phyloP scores from a whole-genome alignment of 2,329 filamentous ascomycete genomes.

The Exophiala sideris region DNA sequence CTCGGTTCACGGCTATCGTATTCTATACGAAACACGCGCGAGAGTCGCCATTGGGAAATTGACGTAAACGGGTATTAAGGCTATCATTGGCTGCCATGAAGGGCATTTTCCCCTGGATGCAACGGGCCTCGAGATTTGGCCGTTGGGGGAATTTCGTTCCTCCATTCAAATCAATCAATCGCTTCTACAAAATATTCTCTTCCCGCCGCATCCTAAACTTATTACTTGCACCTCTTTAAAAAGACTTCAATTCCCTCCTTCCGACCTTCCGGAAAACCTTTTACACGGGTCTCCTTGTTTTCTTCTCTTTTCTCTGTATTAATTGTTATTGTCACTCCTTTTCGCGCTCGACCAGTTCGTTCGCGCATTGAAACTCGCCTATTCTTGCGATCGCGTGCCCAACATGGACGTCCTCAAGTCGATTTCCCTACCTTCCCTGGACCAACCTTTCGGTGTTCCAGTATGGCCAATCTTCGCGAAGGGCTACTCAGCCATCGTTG shows the following conservation, averaged over 20 bases:
- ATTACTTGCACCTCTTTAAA: neutral
- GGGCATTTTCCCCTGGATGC: neutral
- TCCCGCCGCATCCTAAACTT: slow-evolving; percentile 1
- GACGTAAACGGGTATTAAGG: slow-evolving; percentile 15
- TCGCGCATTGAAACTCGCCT: slow-evolving; percentile 12
- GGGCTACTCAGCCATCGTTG: slow-evolving; percentile 70
- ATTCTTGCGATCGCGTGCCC: slow-evolving; percentile 6
- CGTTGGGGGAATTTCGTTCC: neutral
- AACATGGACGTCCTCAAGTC: slow-evolving; percentile 22
- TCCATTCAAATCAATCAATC: neutral
- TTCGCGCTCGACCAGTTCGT: slow-evolving; percentile 27
- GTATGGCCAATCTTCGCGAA: slow-evolving; percentile 95
- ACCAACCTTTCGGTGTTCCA: slow-evolving; percentile 84
- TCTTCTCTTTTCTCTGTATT: slow-evolving; percentile 4
- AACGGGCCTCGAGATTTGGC: neutral
- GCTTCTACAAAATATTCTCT: neutral
- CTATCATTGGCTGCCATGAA: too few relatives aligned
- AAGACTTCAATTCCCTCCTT: slow-evolving; percentile 1
- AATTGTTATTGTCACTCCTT: slow-evolving; percentile 30
- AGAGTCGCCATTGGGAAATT: slow-evolving; percentile 15
- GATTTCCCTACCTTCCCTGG: slow-evolving; percentile 70
- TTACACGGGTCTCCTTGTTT: neutral
- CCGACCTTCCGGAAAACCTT: neutral
- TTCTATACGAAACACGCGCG: slow-evolving; percentile 25
- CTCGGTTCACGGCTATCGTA: slow-evolving; percentile 18